A percentile compares a stretch with the other conserved stretches of the same genome.
phyloP scores from a whole-genome alignment of 495 filamentous ascomycete genomes.

The Penicillium robsamsonii region DNA sequence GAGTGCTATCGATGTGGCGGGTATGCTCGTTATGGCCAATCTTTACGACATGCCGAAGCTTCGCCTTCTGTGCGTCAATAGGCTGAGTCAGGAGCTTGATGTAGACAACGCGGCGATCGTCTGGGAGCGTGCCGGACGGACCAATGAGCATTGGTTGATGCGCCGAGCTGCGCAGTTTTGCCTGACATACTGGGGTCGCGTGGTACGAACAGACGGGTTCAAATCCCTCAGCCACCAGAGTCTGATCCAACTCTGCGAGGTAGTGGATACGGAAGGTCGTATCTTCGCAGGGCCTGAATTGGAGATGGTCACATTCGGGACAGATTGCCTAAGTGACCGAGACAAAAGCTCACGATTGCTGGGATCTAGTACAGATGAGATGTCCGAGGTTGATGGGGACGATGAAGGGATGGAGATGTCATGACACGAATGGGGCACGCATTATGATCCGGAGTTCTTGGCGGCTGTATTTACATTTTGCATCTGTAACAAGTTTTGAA shows the following conservation, averaged over 20 bases:
- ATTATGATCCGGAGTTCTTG: conserved; percentile 20
- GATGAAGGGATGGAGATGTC: conserved; percentile 69
- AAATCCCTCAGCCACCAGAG: conserved; percentile 70
- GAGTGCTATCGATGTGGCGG: conserved; percentile 83
- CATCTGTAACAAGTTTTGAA: conserved; percentile 6
- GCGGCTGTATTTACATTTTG: conserved; percentile 6
- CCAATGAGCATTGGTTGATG: conserved; percentile 89
- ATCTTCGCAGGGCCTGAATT: conserved; percentile 82
- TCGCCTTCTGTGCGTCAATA: conserved; percentile 81
- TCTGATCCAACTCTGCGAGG: conserved; percentile 86
- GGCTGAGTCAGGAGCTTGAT: conserved; percentile 84
- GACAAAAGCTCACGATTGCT: conserved; percentile 48
- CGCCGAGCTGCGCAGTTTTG: conserved; percentile 84
- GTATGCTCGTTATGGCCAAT: conserved; percentile 96
- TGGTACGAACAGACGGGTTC: conserved; percentile 87
- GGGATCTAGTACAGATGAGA: conserved; percentile 54
- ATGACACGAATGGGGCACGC: conserved; percentile 36
- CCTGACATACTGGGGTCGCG: conserved; percentile 88
- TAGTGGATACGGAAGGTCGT: conserved; percentile 85
- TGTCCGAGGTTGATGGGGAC: conserved; percentile 63
- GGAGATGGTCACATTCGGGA: conserved; percentile 67
- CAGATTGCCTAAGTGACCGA: conserved; percentile 54
- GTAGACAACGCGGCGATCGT: conserved; percentile 92
- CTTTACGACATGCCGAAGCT: conserved; percentile 95
- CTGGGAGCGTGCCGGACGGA: conserved; percentile 89